Conservation (phyloP, 2,329 filamentous ascomycete species). For the Laburnicola sp. region DNA sequence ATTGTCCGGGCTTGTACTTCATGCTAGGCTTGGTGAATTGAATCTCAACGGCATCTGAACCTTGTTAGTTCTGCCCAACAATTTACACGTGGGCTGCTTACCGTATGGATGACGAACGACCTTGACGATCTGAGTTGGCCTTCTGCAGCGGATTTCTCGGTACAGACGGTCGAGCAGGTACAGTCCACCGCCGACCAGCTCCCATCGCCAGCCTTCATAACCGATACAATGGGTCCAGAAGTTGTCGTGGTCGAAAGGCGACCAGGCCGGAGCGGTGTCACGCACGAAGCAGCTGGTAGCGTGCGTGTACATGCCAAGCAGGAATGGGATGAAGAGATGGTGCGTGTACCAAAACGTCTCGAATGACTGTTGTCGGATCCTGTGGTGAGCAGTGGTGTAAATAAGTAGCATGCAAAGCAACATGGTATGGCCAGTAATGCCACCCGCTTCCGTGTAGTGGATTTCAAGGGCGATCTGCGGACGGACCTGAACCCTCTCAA, state of each 20-base stretch:
- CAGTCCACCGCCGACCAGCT: conserved; percentile 79
- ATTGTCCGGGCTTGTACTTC: conserved; percentile 97
- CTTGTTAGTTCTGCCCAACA: conserved; percentile 30
- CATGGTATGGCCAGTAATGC: conserved; percentile 96
- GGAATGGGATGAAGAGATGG: conserved; percentile 95
- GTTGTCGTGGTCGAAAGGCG: conserved; percentile 77
- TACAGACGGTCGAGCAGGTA: conserved; percentile 89
- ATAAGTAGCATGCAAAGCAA: conserved; percentile 98
- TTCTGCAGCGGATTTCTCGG: conserved; percentile 82
- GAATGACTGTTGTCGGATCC: conserved; percentile 94
- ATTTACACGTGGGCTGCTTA: conserved; percentile 48
- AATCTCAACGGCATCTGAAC: conserved; percentile 85
- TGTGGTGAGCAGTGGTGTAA: conserved; percentile 91
- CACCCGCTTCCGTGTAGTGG: conserved; percentile 85
- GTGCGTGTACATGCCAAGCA: conserved; percentile 92
- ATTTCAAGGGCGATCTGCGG: conserved; percentile 82
- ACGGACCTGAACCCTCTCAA: conserved; percentile 82
- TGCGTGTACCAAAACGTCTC: conserved; percentile 99
- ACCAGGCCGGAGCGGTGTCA: conserved; percentile 70
- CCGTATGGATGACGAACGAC: conserved; percentile 95
- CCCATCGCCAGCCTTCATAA: conserved; percentile 97
- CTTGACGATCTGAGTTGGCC: conserved; percentile 85
- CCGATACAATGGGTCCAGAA: conserved; percentile 96
- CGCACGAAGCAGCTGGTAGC: conserved; percentile 96
- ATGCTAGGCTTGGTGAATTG: conserved; percentile 96